Evolutionary conservation across 2,329 filamentous ascomycete species (phyloP).

Genomic region (Lasiodiplodia sp.): DNA sequence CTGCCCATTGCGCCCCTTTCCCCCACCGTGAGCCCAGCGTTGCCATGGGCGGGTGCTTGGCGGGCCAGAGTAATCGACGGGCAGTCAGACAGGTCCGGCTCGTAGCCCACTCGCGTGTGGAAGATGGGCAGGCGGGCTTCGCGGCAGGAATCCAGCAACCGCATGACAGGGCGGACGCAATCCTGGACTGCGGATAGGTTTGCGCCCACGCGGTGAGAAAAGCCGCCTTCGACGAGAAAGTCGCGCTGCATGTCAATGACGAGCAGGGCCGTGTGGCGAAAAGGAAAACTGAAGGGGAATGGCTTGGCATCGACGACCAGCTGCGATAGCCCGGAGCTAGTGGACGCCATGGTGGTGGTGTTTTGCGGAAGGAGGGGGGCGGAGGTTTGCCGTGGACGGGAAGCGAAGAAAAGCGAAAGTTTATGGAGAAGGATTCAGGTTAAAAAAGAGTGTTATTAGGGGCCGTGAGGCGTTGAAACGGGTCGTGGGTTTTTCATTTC

Average conservation of each 20-base stretch:
- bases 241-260: constrained; percentile 63
- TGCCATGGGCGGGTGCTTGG: constrained; percentile 57
- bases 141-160: constrained; percentile 53
- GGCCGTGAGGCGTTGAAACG: constrained; percentile 23
- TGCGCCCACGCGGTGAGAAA: constrained; percentile 60
- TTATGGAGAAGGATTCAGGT: not conserved
- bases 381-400: not conserved
- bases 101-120: constrained; percentile 59
- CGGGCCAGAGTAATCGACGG: constrained; percentile 59
- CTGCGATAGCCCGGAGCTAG: constrained; percentile 1
- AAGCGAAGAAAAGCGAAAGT: not conserved
- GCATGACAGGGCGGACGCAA: constrained; percentile 50
- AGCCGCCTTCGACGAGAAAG: constrained; percentile 58
- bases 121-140: constrained; percentile 54
- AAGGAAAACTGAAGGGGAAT: constrained; percentile 58
- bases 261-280: constrained; percentile 56
- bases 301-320: constrained; percentile 46
- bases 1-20: constrained; percentile 62
- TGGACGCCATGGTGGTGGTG: constrained; percentile 13
- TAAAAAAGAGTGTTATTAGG: constrained; percentile 16
- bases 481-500: constrained; percentile 26
- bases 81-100: constrained; percentile 60
- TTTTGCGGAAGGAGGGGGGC: not conserved
- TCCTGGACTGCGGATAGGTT: constrained; percentile 49
- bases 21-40: constrained; percentile 56